Conservation (phyloP, 2,329 filamentous ascomycete species). For the Akanthomyces lecanii region DNA sequence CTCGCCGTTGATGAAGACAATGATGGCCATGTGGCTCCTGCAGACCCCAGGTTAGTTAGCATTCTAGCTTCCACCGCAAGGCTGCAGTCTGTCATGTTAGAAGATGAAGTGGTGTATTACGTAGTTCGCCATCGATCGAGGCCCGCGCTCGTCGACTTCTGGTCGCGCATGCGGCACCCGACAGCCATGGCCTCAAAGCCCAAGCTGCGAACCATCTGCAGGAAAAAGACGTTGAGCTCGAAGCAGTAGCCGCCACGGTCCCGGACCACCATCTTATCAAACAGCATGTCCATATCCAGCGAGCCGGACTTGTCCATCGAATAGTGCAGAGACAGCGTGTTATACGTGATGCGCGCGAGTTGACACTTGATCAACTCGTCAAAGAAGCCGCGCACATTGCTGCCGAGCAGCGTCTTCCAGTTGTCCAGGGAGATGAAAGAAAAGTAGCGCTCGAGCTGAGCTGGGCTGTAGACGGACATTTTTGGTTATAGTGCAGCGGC, state of each 20-base stretch:
- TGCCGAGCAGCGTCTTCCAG: background rate
- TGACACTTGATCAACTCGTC: background rate
- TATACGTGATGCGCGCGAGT: constrained; percentile 8
- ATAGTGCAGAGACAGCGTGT: constrained; percentile 8
- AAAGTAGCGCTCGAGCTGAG: background rate
- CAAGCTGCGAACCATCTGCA: background rate
- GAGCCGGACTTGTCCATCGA: background rate
- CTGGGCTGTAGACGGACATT: background rate
- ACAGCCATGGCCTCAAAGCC: constrained; percentile 5
- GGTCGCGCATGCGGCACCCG: constrained; percentile 5
- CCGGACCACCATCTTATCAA: constrained; percentile 5
- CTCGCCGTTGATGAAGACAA: constrained; percentile 3
- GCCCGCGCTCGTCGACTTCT: background rate
- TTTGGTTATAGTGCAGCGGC: background rate
- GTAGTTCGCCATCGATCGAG: constrained; percentile 5
- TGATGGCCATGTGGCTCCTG: constrained; percentile 10
- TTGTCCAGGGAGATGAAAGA: background rate
- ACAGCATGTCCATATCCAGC: background rate
- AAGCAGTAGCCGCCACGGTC: constrained; percentile 11
- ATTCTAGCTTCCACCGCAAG: background rate
- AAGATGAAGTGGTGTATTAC: background rate
- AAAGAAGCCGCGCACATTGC: background rate
- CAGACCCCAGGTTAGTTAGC: background rate
- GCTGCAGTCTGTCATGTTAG: background rate
- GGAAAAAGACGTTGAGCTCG: constrained; percentile 4